Evolutionary conservation across 140 eudicot species (phyloP).

Genomic region (Stevia rebaudiana): DNA sequence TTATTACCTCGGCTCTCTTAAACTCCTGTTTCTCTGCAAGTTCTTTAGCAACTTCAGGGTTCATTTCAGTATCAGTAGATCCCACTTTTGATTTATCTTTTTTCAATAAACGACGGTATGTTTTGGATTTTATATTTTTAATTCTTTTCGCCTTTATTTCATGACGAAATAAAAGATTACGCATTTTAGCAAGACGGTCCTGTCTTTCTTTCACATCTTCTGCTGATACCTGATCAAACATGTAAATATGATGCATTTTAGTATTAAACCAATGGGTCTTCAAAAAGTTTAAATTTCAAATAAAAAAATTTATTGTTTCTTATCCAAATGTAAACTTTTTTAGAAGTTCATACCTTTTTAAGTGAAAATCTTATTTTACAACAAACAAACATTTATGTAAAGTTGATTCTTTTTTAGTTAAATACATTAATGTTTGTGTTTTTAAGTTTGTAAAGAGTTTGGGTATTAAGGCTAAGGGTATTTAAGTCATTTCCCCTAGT

Average conservation of each 20-base stretch:
- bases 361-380: neutral
- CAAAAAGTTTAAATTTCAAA: neutral
- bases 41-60: constrained; percentile 82
- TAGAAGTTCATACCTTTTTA: neutral
- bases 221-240: constrained; percentile 54
- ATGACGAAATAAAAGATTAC: constrained; percentile 76
- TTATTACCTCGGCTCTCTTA: constrained; percentile 73
- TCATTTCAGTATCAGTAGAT: constrained; percentile 36
- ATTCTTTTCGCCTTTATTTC: constrained; percentile 80
- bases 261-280: neutral
- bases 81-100: constrained; percentile 61
- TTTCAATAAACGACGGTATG: constrained; percentile 62
- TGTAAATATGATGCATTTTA: neutral
- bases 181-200: constrained; percentile 80
- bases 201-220: constrained; percentile 76
- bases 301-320: neutral
- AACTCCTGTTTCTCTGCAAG: constrained; percentile 87
- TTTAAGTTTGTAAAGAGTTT: no score
- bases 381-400: neutral
- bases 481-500: no score
- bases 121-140: constrained; percentile 81
- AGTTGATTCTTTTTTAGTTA: neutral
- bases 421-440: no score
- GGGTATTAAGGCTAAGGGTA: no score
- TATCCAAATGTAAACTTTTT: neutral